Evolutionary conservation across 257 asterid species (phyloP).

Genomic region (Mitragyna speciosa): DNA sequence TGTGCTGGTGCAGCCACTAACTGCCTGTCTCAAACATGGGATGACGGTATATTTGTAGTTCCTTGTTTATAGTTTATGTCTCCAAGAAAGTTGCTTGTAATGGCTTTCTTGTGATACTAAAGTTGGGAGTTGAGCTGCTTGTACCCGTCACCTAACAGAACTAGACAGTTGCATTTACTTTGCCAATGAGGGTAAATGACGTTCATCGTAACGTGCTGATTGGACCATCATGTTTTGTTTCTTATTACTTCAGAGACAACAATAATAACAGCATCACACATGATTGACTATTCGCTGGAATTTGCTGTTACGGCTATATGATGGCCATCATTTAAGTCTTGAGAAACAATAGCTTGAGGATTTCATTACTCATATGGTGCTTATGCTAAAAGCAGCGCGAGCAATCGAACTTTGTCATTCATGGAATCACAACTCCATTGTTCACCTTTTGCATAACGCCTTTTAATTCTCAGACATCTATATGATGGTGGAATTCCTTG

Average conservation of each 20-base stretch:
- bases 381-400: neutral
- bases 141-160: neutral
- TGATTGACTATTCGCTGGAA: neutral
- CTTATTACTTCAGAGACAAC: neutral
- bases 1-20: neutral
- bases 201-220: too few relatives aligned
- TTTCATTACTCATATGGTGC: too few relatives aligned
- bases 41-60: neutral
- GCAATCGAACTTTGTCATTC: neutral
- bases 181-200: neutral
- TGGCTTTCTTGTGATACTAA: neutral
- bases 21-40: neutral
- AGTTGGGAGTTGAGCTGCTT: neutral
- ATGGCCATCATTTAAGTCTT: neutral
- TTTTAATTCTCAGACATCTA: neutral
- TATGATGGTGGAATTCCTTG: neutral
- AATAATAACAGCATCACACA: neutral
- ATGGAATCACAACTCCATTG: neutral
- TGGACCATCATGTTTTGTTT: constrained; percentile 2
- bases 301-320: neutral
- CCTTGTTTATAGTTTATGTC: neutral
- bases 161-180: neutral
- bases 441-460: neutral
- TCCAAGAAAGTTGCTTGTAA: neutral
- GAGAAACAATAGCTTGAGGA: neutral